phyloP scores from a whole-genome alignment of 306 rosid genomes.

The Vicia sativa region DNA sequence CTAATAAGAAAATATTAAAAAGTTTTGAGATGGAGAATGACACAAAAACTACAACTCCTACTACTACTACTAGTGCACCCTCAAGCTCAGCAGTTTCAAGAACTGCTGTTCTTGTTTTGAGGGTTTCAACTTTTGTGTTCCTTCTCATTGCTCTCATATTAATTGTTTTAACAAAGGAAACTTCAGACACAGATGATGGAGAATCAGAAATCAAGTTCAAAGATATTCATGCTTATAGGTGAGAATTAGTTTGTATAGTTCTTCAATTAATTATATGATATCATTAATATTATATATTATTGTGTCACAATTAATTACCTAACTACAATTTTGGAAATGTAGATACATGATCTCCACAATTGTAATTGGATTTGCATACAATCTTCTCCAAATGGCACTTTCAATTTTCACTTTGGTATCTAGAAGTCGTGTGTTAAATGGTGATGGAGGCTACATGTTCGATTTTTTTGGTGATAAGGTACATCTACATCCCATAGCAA shows the following conservation, averaged over 20 bases:
- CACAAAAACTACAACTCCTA: neutral
- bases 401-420: slow-evolving; percentile 42
- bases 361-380: slow-evolving; percentile 49
- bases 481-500: neutral
- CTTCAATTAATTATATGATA: neutral
- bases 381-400: slow-evolving; percentile 52
- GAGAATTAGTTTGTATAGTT: neutral
- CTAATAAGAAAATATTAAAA: neutral
- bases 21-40: slow-evolving; percentile 32
- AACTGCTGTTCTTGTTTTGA: slow-evolving; percentile 45
- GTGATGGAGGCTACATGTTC: slow-evolving; percentile 39
- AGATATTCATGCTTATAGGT: slow-evolving; percentile 52
- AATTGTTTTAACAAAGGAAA: slow-evolving; percentile 35
- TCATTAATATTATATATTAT: neutral
- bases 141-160: slow-evolving; percentile 55
- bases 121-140: slow-evolving; percentile 52
- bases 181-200: neutral
- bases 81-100: slow-evolving; percentile 47
- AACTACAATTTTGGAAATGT: slow-evolving; percentile 1
- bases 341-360: slow-evolving; percentile 67
- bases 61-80: neutral
- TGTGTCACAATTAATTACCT: too few species aligned
- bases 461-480: slow-evolving; percentile 81
- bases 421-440: slow-evolving; percentile 37
- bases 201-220: slow-evolving; percentile 27